Percentiles rank a stretch among this genome's conserved stretches.
Conservation (phyloP, 1,284 basidiomycete species). For the Mycena sp. region DNA sequence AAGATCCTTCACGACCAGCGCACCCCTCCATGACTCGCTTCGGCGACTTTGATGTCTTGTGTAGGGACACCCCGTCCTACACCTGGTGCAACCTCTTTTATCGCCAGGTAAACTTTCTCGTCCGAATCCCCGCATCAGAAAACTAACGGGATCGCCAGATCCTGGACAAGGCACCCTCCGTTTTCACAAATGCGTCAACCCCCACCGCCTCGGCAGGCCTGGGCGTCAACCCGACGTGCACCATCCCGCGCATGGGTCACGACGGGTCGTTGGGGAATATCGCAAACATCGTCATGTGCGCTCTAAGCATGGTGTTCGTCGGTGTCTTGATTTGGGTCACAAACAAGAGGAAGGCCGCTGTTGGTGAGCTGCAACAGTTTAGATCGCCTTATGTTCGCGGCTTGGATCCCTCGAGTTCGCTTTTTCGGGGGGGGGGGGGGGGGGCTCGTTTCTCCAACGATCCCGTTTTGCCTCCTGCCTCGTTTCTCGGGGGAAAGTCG, state of each 20-base stretch:
- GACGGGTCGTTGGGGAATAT: conserved; percentile 73
- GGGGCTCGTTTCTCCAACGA: no score
- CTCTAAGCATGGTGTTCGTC: conserved; percentile 62
- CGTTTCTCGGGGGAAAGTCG: no score
- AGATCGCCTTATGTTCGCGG: background rate
- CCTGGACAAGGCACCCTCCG: conserved; percentile 35
- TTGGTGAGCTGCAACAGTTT: conserved; percentile 51
- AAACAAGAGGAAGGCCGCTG: conserved; percentile 54
- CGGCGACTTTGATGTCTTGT: conserved; percentile 66
- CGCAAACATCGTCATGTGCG: conserved; percentile 77
- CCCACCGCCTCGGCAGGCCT: conserved; percentile 51
- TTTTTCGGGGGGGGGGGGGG: no score
- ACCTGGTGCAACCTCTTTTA: conserved; percentile 78
- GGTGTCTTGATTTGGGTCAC: conserved; percentile 55
- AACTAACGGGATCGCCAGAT: conserved; percentile 5
- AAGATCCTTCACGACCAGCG: conserved; percentile 11
- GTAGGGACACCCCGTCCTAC: conserved; percentile 65
- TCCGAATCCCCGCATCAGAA: background rate
- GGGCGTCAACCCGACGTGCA: conserved; percentile 67
- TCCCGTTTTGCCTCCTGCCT: no score
- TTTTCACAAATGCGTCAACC: conserved; percentile 42
- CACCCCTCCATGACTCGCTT: conserved; percentile 55
- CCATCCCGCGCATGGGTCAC: conserved; percentile 57
- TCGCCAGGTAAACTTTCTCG: conserved; percentile 54
- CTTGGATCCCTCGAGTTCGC: background rate